Evolutionary conservation across 1,139 yeast species (phyloP).

Genomic region (Spathaspora sp.): DNA sequence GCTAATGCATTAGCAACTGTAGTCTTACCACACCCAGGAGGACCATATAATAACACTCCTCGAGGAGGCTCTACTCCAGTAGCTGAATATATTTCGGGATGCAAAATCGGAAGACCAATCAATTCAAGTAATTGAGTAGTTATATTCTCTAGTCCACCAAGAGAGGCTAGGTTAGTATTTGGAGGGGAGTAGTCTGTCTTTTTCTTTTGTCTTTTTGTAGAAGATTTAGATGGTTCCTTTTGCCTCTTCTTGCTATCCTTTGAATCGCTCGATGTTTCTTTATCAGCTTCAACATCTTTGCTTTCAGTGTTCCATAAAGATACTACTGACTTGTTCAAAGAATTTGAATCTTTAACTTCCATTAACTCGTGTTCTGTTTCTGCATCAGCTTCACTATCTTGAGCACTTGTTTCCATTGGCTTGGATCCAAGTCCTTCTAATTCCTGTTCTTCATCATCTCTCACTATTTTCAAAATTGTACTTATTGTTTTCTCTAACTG

Average conservation of each 20-base stretch:
- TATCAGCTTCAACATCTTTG: slow-evolving; percentile 7
- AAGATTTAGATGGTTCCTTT: slow-evolving; percentile 24
- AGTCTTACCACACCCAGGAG: slow-evolving; percentile 99
- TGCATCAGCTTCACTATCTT: slow-evolving; percentile 44
- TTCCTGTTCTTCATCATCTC: slow-evolving; percentile 44
- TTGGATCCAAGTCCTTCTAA: slow-evolving; percentile 28
- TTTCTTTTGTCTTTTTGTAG: slow-evolving; percentile 41
- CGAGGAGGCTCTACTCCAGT: slow-evolving; percentile 98
- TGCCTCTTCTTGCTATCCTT: slow-evolving; percentile 26
- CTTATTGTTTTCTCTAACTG: slow-evolving; percentile 58
- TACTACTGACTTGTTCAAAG: slow-evolving; percentile 74
- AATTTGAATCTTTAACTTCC: slow-evolving; percentile 60
- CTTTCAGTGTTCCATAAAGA: slow-evolving; percentile 56
- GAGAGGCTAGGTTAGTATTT: slow-evolving; percentile 58
- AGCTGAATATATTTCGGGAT: slow-evolving; percentile 84
- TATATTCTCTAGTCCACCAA: slow-evolving; percentile 89
- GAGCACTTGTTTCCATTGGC: slow-evolving; percentile 13
- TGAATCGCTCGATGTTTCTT: slow-evolving; percentile 3
- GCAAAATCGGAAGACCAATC: slow-evolving; percentile 86
- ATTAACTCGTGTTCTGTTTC: slow-evolving; percentile 50
- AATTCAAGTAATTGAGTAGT: slow-evolving; percentile 85
- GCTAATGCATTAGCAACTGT: slow-evolving; percentile 95
- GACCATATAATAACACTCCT: slow-evolving; percentile 92
- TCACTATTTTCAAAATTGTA: slow-evolving; percentile 46
- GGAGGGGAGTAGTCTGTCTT: slow-evolving; percentile 70